A percentile compares a stretch with the other conserved stretches of the same genome.
Conservation (phyloP, 352 stramenopile species). For the Phytophthora parvispora region DNA sequence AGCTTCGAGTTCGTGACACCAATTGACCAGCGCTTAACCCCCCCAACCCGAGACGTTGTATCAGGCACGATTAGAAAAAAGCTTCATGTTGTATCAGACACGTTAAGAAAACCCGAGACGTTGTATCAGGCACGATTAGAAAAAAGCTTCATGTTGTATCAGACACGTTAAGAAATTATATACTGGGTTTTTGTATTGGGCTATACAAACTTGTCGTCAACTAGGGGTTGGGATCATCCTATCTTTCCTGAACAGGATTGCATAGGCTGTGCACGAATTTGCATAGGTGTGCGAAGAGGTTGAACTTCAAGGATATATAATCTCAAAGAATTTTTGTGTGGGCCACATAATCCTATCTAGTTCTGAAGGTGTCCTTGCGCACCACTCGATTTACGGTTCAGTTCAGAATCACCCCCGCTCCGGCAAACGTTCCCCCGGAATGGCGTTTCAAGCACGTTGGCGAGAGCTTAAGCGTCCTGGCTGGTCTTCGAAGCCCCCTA, state of each 20-base stretch:
- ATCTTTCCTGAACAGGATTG: neutral
- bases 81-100: neutral
- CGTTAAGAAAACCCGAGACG: neutral
- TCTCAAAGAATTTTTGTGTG: neutral
- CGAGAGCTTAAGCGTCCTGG: neutral
- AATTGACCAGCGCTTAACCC: slow-evolving; percentile 10
- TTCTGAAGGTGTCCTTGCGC: neutral
- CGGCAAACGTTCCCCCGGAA: neutral
- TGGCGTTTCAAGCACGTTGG: neutral
- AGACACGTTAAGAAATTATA: neutral
- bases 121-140: neutral
- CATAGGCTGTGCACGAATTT: neutral
- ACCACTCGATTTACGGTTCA: neutral
- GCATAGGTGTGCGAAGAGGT: neutral
- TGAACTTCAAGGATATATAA: neutral
- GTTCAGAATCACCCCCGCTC: neutral
- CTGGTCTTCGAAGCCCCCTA: neutral
- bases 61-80: neutral
- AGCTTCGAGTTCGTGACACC: slow-evolving; percentile 25
- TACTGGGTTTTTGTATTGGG: neutral
- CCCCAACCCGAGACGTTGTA: neutral
- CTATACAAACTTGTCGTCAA: neutral
- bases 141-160: neutral
- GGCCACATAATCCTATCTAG: neutral
- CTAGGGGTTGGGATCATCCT: neutral